Percentiles rank a stretch among this genome's conserved stretches.
Conservation (phyloP, 2,329 filamentous ascomycete species). For the Pyricularia grisea region DNA sequence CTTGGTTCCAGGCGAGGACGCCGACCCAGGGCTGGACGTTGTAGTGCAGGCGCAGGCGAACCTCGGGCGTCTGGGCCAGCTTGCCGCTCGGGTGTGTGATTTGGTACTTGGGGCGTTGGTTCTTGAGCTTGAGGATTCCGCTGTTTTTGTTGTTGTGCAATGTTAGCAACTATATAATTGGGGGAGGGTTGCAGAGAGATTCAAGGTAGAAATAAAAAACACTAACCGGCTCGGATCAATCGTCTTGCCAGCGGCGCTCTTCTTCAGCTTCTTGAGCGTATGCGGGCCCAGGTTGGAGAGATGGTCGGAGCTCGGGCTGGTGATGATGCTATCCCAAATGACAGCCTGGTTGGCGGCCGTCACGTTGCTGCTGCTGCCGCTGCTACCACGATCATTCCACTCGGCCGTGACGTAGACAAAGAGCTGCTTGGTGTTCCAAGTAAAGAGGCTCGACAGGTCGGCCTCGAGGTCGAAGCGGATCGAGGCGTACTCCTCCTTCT, state of each 20-base stretch:
- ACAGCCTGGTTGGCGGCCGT: constrained; percentile 60
- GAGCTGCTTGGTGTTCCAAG: constrained; percentile 98
- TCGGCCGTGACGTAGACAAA: constrained; percentile 92
- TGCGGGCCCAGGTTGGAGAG: constrained; percentile 50
- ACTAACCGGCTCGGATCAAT: constrained; percentile 48
- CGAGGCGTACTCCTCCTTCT: constrained; percentile 92
- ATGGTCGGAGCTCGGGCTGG: constrained; percentile 56
- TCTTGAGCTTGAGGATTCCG: constrained; percentile 67
- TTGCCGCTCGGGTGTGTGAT: constrained; percentile 82
- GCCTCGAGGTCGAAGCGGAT: constrained; percentile 89
- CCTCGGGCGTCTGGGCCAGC: constrained; percentile 64
- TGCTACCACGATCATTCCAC: constrained; percentile 32
- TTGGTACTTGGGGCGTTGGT: constrained; percentile 92
- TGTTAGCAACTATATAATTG: not conserved
- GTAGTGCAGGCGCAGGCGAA: constrained; percentile 77
- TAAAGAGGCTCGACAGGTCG: constrained; percentile 87
- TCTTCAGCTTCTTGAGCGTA: constrained; percentile 52
- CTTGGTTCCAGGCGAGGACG: constrained; percentile 69
- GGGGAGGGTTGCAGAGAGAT: not conserved
- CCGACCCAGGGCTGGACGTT: constrained; percentile 98
- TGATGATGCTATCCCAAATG: constrained; percentile 95
- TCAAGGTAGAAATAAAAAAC: not conserved
- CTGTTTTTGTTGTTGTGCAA: constrained; percentile 24
- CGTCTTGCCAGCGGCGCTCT: constrained; percentile 48
- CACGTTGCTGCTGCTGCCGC: constrained; percentile 16